Percentiles rank a stretch among this genome's conserved stretches.
phyloP scores from a whole-genome alignment of 768 basidiomycete species.

The Amanita fuliginea region DNA sequence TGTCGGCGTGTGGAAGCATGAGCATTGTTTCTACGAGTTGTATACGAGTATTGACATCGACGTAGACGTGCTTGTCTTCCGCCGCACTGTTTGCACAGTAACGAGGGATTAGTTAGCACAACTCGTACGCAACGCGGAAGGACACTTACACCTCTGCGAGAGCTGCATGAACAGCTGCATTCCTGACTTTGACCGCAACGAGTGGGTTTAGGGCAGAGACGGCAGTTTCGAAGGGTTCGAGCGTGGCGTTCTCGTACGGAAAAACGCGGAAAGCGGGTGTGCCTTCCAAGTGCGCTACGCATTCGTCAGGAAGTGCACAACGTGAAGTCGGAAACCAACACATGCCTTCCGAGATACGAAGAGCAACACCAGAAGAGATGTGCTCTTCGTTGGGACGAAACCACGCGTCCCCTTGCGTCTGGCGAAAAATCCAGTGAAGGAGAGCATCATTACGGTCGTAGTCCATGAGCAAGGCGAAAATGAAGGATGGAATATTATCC shows the following conservation, averaged over 20 bases:
- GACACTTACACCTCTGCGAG: conserved; percentile 51
- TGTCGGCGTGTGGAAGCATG: conserved; percentile 68
- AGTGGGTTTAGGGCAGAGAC: conserved; percentile 67
- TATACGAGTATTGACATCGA: conserved; percentile 78
- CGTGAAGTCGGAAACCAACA: conserved; percentile 14
- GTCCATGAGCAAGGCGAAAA: conserved; percentile 32
- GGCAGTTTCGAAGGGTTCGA: conserved; percentile 68
- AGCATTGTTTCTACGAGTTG: conserved; percentile 76
- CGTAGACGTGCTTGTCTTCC: conserved; percentile 49
- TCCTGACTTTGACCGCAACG: conserved; percentile 73
- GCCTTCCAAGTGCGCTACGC: conserved; percentile 10
- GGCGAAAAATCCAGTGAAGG: conserved; percentile 67
- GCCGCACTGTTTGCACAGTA: conserved; percentile 27
- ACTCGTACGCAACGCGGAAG: conserved; percentile 17
- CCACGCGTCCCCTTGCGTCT: conserved; percentile 79
- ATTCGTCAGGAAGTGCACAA: background rate
- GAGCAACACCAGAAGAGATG: conserved; percentile 63
- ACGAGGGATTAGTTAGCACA: background rate
- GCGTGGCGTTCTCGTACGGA: conserved; percentile 64
- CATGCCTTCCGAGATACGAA: conserved; percentile 34
- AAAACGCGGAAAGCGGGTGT: conserved; percentile 61
- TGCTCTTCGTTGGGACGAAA: conserved; percentile 70
- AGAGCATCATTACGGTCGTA: conserved; percentile 76
- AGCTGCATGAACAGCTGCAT: conserved; percentile 72
- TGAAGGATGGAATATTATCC: background rate